phyloP scores from a whole-genome alignment of 768 basidiomycete species.

The Mrakia frigida region DNA sequence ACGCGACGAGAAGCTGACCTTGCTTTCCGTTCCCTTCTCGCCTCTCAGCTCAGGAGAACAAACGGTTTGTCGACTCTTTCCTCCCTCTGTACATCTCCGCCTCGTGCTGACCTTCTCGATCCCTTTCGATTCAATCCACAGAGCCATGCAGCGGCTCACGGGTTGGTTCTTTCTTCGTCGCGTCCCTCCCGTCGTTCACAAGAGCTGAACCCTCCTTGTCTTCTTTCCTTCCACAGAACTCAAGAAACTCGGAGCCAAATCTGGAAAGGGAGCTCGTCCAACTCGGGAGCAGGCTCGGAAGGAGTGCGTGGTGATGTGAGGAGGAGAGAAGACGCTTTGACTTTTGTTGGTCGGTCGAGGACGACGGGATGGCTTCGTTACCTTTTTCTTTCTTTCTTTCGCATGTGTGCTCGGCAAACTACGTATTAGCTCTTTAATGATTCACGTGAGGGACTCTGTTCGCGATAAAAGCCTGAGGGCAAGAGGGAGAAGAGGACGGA shows the following conservation, averaged over 20 bases:
- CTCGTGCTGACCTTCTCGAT: background rate
- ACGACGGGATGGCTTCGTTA: background rate
- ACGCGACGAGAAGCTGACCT: background rate
- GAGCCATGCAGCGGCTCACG: conserved; percentile 90
- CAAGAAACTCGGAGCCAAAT: conserved; percentile 74
- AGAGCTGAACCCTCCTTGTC: background rate
- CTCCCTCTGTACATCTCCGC: background rate
- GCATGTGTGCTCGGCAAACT: too few species aligned
- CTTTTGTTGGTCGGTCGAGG: background rate
- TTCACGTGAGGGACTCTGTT: too few species aligned
- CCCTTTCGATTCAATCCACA: conserved; percentile 36
- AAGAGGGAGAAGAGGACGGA: too few species aligned
- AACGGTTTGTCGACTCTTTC: background rate
- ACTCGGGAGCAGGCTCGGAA: conserved; percentile 90
- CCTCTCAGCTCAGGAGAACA: conserved; percentile 21
- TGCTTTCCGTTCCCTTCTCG: background rate
- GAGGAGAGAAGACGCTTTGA: background rate
- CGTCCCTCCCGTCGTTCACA: background rate
- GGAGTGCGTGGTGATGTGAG: conserved; percentile 73
- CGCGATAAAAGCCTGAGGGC: too few species aligned
- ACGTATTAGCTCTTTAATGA: too few species aligned
- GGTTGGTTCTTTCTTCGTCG: background rate
- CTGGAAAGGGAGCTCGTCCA: conserved; percentile 66
- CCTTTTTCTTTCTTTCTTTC: background rate
- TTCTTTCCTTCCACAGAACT: conserved; percentile 46